Evolutionary conservation across 805 yeast species (phyloP).

Genomic region (Teunomyces funiuensis): DNA sequence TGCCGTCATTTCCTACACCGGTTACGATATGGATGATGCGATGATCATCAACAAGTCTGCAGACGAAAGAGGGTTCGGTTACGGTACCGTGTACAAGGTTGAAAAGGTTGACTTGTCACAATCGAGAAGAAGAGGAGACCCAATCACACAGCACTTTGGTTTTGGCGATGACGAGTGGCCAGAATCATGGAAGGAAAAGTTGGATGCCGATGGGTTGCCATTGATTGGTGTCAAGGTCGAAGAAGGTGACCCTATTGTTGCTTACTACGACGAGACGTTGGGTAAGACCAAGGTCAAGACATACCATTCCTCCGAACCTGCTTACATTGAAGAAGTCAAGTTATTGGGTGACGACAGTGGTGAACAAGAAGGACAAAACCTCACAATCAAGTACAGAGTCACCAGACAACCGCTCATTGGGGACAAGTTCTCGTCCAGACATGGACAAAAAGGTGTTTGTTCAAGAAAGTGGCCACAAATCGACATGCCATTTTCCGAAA

Average conservation of each 20-base stretch:
- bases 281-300: constrained; percentile 91
- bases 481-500: constrained; percentile 95
- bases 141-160: constrained; percentile 90
- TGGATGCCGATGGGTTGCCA: constrained; percentile 93
- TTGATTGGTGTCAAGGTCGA: constrained; percentile 81
- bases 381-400: constrained; percentile 86
- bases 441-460: constrained; percentile 98
- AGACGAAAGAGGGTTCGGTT: constrained; percentile 96
- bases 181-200: constrained; percentile 78
- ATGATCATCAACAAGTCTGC: constrained; percentile 98
- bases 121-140: constrained; percentile 87
- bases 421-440: constrained; percentile 96
- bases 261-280: constrained; percentile 84
- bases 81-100: constrained; percentile 93
- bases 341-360: constrained; percentile 78
- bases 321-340: constrained; percentile 92
- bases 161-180: constrained; percentile 95
- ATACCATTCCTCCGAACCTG: constrained; percentile 93
- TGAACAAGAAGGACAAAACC: constrained; percentile 75
- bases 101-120: constrained; percentile 83
- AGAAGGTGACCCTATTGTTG: constrained; percentile 95
- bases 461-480: constrained; percentile 97
- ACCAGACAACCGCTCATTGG: constrained; percentile 94
- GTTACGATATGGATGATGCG: constrained; percentile 99
- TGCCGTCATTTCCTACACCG: constrained; percentile 97